Conservation (phyloP, 2,329 filamentous ascomycete genomes). For the Fusarium miscanthi region DNA sequence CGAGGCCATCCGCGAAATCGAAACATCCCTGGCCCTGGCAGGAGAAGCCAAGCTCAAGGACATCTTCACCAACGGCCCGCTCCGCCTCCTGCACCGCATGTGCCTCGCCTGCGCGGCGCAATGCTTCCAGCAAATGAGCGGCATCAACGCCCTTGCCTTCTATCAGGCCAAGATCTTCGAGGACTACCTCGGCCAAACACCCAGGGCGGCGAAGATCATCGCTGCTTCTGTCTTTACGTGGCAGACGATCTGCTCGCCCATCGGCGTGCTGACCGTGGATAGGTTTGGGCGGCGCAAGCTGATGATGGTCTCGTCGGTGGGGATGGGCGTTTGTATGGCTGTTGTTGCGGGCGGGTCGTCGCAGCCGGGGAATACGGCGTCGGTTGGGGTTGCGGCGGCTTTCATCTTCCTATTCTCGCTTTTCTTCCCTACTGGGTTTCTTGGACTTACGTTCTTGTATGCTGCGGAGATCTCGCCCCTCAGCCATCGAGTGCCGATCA, state of each 20-base stretch:
- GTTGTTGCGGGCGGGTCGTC: conserved; percentile 5
- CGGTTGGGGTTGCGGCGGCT: neutral
- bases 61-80: neutral
- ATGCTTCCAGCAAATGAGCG: conserved; percentile 4
- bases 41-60: conserved; percentile 4
- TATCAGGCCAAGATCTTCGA: conserved; percentile 13
- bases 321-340: conserved; percentile 6
- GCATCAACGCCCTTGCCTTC: conserved; percentile 4
- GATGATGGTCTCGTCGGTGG: neutral
- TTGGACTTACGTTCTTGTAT: conserved; percentile 1
- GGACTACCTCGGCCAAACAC: neutral
- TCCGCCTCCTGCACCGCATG: conserved; percentile 1
- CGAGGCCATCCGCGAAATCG: neutral
- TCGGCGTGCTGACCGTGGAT: neutral
- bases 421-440: conserved; percentile 3
- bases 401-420: conserved; percentile 9
- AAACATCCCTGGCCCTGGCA: neutral
- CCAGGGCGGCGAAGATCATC: neutral
- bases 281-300: conserved; percentile 2
- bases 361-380: neutral
- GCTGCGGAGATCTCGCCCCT: conserved; percentile 10
- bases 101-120: conserved; percentile 3
- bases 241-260: conserved; percentile 6
- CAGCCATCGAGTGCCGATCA: conserved; percentile 5
- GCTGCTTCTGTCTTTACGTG: neutral